phyloP scores from a whole-genome alignment of 1,284 basidiomycete species.

The Ustilago loliicola region DNA sequence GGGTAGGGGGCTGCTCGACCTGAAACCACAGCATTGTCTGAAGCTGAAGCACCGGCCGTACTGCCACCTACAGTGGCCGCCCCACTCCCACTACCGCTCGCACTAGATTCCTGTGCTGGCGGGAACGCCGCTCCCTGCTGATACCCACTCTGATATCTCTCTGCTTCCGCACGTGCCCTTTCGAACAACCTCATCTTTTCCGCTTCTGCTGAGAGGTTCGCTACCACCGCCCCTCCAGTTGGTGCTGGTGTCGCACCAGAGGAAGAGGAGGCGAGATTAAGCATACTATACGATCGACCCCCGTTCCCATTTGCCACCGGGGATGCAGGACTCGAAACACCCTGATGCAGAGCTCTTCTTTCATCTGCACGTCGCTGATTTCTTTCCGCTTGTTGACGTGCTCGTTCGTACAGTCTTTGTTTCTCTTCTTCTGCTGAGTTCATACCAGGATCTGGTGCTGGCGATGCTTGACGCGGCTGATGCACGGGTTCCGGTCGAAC shows the following conservation, averaged over 20 bases:
- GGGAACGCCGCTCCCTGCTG: conserved; percentile 48
- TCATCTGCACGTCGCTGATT: conserved; percentile 61
- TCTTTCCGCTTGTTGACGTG: conserved; percentile 63
- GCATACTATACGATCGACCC: conserved; percentile 41
- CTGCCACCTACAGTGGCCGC: background rate
- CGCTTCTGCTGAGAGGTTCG: conserved; percentile 37
- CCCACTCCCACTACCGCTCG: background rate
- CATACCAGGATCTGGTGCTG: conserved; percentile 9
- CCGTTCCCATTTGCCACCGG: conserved; percentile 23
- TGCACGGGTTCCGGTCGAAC: conserved; percentile 42
- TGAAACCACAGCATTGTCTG: conserved; percentile 28
- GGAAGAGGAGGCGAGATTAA: conserved; percentile 20
- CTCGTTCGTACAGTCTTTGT: conserved; percentile 62
- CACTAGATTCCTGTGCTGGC: background rate
- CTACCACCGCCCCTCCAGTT: background rate
- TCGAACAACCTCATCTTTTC: conserved; percentile 64
- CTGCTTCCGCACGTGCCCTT: conserved; percentile 60
- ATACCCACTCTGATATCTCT: conserved; percentile 53
- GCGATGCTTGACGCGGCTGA: conserved; percentile 3
- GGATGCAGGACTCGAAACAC: conserved; percentile 8
- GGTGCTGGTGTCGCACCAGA: conserved; percentile 10
- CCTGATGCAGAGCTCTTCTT: conserved; percentile 37
- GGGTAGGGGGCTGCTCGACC: conserved; percentile 45
- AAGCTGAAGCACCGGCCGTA: background rate
- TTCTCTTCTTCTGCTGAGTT: conserved; percentile 63